A percentile compares a stretch with the other conserved stretches of the same genome.
These are phyloP conservation scores for Remersonia thermophila DNA, from an alignment of 2,329 filamentous ascomycete genomes.

Conservation along the genomic window DNA sequence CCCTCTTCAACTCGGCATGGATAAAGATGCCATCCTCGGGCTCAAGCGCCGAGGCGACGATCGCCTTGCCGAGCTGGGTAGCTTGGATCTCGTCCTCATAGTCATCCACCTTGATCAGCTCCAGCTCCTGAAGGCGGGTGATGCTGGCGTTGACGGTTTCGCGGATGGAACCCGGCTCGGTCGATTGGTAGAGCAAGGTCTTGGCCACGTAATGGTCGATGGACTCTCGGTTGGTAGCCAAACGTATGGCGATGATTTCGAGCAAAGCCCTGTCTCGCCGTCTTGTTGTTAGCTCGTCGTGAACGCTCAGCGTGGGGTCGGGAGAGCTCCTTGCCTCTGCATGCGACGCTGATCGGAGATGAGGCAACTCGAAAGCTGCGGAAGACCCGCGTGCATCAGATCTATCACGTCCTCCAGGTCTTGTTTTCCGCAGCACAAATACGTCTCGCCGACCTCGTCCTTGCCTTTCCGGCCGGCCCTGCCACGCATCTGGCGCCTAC, in stretches of 20 bases:
- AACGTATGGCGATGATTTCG: constrained; percentile 55
- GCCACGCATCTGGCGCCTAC: constrained; percentile 59
- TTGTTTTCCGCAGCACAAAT: constrained; percentile 56
- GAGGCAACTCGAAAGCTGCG: constrained; percentile 56
- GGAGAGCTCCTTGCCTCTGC: constrained; percentile 37
- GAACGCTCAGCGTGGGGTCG: constrained; percentile 4
- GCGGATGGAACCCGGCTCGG: constrained; percentile 35
- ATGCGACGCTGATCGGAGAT: constrained; percentile 49
- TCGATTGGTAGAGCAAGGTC: constrained; percentile 52
- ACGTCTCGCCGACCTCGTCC: constrained; percentile 65
- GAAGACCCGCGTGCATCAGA: constrained; percentile 60
- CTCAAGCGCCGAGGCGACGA: constrained; percentile 59
- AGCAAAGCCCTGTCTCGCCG: constrained; percentile 46
- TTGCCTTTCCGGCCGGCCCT: constrained; percentile 69
- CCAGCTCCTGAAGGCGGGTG: constrained; percentile 40
- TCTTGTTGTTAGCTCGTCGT: constrained; percentile 21
- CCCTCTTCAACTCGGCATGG: constrained; percentile 53
- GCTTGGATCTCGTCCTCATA: constrained; percentile 43
- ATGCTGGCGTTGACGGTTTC: constrained; percentile 47
- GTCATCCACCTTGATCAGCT: constrained; percentile 40
- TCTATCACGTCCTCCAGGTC: constrained; percentile 60
- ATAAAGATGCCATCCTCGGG: constrained; percentile 67
- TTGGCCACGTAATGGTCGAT: constrained; percentile 56
- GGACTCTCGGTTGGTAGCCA: constrained; percentile 53
- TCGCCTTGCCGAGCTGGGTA: constrained; percentile 55